Evolutionary conservation across 2,329 filamentous ascomycete species (phyloP).

Genomic region (Ambrosiella xylebori): DNA sequence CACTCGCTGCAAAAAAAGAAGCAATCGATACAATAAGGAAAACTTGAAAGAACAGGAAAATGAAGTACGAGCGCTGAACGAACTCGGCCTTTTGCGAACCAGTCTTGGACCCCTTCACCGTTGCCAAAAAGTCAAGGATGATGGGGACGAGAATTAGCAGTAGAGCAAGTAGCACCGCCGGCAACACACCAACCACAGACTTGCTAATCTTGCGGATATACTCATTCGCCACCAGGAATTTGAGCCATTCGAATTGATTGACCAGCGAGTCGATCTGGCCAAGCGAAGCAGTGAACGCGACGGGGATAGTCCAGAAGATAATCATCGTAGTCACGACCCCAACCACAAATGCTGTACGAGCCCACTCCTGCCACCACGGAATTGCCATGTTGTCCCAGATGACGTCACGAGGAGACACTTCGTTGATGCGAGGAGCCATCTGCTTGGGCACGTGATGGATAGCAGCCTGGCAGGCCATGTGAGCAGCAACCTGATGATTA

Average conservation of each 20-base stretch:
- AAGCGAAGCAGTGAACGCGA: conserved; percentile 70
- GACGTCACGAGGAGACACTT: conserved; percentile 83
- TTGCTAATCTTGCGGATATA: conserved; percentile 44
- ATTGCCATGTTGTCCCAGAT: conserved; percentile 97
- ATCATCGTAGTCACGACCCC: conserved; percentile 55
- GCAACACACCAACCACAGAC: conserved; percentile 68
- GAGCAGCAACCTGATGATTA: conserved; percentile 90
- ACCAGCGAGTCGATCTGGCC: conserved; percentile 62
- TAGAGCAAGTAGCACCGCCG: conserved; percentile 57
- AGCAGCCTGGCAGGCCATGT: conserved; percentile 91
- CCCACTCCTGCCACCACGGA: conserved; percentile 80
- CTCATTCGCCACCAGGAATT: conserved; percentile 44
- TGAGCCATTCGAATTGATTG: conserved; percentile 46
- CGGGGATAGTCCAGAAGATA: conserved; percentile 77
- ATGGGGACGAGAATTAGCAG: conserved; percentile 69
- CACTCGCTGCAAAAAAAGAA: conserved; percentile 47
- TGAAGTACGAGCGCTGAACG: conserved; percentile 88
- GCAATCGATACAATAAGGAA: conserved; percentile 86
- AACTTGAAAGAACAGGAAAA: conserved; percentile 84
- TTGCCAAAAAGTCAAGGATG: conserved; percentile 56
- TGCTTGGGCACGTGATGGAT: conserved; percentile 83
- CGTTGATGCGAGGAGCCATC: conserved; percentile 84
- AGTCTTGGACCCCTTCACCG: conserved; percentile 65
- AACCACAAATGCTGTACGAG: conserved; percentile 50
- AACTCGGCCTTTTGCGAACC: conserved; percentile 60